Percentiles rank a stretch among this genome's conserved stretches.
phyloP scores from a whole-genome alignment of 768 basidiomycete species.

The Sporobolomyces pararoseus region DNA sequence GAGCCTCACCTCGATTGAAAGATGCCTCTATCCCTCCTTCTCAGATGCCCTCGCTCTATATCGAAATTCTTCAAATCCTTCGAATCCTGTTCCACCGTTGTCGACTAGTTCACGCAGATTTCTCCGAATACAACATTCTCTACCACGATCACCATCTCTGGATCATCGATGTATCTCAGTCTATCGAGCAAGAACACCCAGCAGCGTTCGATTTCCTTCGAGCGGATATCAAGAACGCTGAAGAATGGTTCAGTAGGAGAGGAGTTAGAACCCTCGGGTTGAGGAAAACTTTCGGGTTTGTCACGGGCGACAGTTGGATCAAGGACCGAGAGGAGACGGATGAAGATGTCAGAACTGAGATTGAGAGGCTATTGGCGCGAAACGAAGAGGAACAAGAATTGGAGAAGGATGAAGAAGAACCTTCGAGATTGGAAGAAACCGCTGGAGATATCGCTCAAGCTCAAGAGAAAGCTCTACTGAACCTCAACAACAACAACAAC shows the following conservation, averaged over 20 bases:
- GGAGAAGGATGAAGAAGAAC: constrained; percentile 51
- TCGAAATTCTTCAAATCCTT: constrained; percentile 71
- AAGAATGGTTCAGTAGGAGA: constrained; percentile 79
- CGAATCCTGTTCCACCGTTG: constrained; percentile 84
- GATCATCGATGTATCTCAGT: constrained; percentile 97
- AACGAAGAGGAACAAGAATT: constrained; percentile 47
- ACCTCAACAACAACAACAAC: neutral
- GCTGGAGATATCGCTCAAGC: constrained; percentile 12
- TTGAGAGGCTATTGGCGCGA: constrained; percentile 40
- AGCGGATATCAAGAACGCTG: constrained; percentile 83
- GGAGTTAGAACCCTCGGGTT: constrained; percentile 75
- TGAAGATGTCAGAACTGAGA: constrained; percentile 31
- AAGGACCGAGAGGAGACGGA: constrained; percentile 44
- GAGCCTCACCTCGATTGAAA: constrained; percentile 90
- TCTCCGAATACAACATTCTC: constrained; percentile 96
- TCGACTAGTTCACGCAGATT: constrained; percentile 92
- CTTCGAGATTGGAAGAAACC: constrained; percentile 2
- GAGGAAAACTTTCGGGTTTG: constrained; percentile 79
- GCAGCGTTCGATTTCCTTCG: constrained; percentile 93
- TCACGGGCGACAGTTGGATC: constrained; percentile 56
- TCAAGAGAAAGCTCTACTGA: neutral
- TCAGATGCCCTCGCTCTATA: constrained; percentile 63
- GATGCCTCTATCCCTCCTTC: constrained; percentile 66
- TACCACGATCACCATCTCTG: constrained; percentile 63
- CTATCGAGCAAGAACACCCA: constrained; percentile 97